Percentiles rank a stretch among this genome's conserved stretches.
phyloP scores from a whole-genome alignment of 139 green algal species.

The Desmodesmus armatus region DNA sequence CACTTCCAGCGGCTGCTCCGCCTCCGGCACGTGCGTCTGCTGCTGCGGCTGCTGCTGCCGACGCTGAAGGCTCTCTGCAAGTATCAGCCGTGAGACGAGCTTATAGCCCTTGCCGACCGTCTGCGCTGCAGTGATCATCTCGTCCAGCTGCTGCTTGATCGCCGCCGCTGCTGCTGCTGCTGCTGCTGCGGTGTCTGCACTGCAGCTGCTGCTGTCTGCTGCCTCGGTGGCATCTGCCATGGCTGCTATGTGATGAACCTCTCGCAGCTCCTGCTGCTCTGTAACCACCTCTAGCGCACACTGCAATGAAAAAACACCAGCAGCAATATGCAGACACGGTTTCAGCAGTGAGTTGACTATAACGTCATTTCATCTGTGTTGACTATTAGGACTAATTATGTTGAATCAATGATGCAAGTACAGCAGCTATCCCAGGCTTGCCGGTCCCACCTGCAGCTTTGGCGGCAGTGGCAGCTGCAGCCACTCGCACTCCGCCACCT shows the following conservation, averaged over 20 bases:
- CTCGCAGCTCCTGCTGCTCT: not conserved
- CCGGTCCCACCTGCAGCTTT: slow-evolving; percentile 10
- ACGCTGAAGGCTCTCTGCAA: not conserved
- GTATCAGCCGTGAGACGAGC: slow-evolving; percentile 5
- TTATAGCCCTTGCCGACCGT: not conserved
- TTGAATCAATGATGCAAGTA: not conserved
- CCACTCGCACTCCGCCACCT: slow-evolving; percentile 14
- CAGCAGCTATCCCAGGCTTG: not conserved
- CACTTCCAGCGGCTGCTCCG: not conserved
- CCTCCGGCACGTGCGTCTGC: not conserved
- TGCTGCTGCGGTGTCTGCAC: not conserved
- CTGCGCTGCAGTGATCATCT: slow-evolving; percentile 7
- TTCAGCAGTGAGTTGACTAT: not conserved
- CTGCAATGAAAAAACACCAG: not conserved
- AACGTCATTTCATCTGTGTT: not conserved
- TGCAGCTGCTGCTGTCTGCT: not conserved
- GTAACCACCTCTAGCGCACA: not conserved
- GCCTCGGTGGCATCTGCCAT: not conserved
- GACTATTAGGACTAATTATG: not conserved
- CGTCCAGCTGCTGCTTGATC: not conserved
- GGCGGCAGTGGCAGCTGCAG: slow-evolving; percentile 17
- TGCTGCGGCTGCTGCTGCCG: not conserved
- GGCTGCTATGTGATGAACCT: not conserved
- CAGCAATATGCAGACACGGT: not conserved
- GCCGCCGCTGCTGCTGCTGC: slow-evolving; percentile 29